Evolutionary conservation across 129 eudicot species (phyloP).

Genomic region (Artemisia argyi): DNA sequence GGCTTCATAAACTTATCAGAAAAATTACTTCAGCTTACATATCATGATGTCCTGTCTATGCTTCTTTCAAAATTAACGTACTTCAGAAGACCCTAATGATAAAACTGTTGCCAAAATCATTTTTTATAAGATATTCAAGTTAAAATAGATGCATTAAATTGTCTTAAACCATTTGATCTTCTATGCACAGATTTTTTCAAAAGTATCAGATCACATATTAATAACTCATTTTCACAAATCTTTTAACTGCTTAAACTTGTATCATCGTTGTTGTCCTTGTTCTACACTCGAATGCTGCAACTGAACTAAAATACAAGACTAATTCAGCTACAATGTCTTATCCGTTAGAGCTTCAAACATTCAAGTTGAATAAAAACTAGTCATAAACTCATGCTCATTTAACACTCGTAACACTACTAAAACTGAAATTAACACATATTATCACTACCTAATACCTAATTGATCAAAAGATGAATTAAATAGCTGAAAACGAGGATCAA

Average conservation of each 20-base stretch:
- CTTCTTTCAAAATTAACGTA: constrained; percentile 8
- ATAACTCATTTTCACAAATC: background rate
- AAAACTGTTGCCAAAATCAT: too few species aligned
- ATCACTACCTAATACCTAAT: background rate
- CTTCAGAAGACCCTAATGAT: background rate
- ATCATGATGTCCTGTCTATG: constrained; percentile 8
- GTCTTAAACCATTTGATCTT: too few species aligned
- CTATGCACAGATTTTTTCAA: constrained; percentile 4
- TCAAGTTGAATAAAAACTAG: too few species aligned
- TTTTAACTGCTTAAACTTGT: too few species aligned
- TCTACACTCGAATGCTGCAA: background rate
- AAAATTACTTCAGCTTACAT: constrained; percentile 1
- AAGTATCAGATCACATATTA: constrained; percentile 25
- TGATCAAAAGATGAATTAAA: background rate
- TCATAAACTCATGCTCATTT: background rate
- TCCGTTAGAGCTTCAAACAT: constrained; percentile 6
- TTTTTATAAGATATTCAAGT: too few species aligned
- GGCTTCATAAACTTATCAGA: constrained; percentile 6
- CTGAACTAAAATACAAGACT: background rate
- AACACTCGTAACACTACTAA: background rate
- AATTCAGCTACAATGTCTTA: background rate
- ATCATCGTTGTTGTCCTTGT: background rate
- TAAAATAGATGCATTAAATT: too few species aligned
- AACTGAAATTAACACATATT: background rate
- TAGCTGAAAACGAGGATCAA: too few species aligned